Evolutionary conservation across 2,329 filamentous ascomycete genomes (phyloP).

Genomic region (Aspergillus sp.): DNA sequence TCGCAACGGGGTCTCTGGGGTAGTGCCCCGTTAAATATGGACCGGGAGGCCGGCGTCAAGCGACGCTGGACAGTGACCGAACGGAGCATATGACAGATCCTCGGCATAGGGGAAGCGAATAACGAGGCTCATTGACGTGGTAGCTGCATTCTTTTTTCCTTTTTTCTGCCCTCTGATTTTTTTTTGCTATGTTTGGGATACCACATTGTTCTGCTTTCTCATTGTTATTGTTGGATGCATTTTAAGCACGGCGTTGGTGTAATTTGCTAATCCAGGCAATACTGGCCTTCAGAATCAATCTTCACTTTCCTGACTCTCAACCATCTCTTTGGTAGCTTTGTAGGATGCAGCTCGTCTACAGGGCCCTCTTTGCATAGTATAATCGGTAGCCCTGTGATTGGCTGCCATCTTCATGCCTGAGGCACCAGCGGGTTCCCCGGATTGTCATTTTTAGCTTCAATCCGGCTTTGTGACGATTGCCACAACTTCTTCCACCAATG

Average conservation of each 20-base stretch:
- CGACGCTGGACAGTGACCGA: conserved; percentile 35
- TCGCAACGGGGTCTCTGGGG: conserved; percentile 34
- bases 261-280: neutral
- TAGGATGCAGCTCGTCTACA: neutral
- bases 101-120: conserved; percentile 4
- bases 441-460: conserved; percentile 6
- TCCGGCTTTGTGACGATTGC: conserved; percentile 1
- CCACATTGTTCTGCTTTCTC: no score
- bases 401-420: neutral
- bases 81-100: conserved; percentile 9
- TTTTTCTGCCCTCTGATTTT: neutral
- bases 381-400: neutral
- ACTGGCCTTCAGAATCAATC: neutral
- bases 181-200: no score
- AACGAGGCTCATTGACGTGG: conserved; percentile 3
- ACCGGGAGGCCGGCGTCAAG: conserved; percentile 20
- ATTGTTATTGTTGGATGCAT: neutral
- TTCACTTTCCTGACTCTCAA: no score
- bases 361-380: neutral
- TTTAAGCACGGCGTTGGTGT: neutral
- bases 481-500: neutral
- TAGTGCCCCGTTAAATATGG: conserved; percentile 20
- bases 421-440: conserved; percentile 6
- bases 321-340: neutral
- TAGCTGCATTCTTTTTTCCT: conserved; percentile 1